Conservation (phyloP, 352 stramenopile genomes). For the Blastocystis sp. region DNA sequence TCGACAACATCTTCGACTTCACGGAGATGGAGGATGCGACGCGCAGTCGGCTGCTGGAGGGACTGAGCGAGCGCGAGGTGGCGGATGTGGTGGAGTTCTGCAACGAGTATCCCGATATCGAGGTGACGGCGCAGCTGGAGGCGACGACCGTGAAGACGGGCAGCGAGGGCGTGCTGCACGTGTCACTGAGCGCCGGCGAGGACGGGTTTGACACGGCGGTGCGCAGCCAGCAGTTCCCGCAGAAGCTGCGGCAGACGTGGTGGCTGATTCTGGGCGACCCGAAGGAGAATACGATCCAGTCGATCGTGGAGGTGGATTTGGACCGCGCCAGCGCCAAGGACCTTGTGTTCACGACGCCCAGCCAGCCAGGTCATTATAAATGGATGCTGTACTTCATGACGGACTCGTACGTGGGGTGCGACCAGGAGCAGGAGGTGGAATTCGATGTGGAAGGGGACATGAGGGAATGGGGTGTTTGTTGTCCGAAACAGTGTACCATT, state of each 20-base stretch:
- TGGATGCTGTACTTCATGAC: slow-evolving; percentile 96
- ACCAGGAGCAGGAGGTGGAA: slow-evolving; percentile 87
- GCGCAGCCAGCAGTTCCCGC: slow-evolving; percentile 65
- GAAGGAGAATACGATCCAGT: slow-evolving; percentile 83
- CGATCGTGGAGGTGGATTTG: slow-evolving; percentile 90
- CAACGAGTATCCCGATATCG: slow-evolving; percentile 95
- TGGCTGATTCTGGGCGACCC: slow-evolving; percentile 92
- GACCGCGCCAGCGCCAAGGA: slow-evolving; percentile 71
- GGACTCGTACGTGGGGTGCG: slow-evolving; percentile 91
- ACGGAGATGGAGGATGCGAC: slow-evolving; percentile 68
- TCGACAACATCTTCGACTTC: slow-evolving; percentile 78
- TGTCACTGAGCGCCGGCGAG: slow-evolving; percentile 62
- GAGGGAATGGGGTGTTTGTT: too few species aligned
- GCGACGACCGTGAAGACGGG: neutral
- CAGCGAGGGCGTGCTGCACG: neutral
- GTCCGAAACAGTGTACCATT: too few species aligned
- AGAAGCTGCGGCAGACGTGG: slow-evolving; percentile 87
- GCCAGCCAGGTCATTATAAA: slow-evolving; percentile 80
- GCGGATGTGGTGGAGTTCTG: slow-evolving; percentile 95
- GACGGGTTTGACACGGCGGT: slow-evolving; percentile 60
- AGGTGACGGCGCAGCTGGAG: slow-evolving; percentile 80
- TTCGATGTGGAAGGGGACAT: slow-evolving; percentile 64
- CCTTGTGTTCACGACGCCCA: slow-evolving; percentile 86
- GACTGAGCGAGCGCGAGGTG: slow-evolving; percentile 77
- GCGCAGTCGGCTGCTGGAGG: slow-evolving; percentile 72